Evolutionary conservation across 73 alveolate genomes (phyloP), one percentile per base, ranked within the genome.

Genomic region (Stentor coeruleus): DNA sequence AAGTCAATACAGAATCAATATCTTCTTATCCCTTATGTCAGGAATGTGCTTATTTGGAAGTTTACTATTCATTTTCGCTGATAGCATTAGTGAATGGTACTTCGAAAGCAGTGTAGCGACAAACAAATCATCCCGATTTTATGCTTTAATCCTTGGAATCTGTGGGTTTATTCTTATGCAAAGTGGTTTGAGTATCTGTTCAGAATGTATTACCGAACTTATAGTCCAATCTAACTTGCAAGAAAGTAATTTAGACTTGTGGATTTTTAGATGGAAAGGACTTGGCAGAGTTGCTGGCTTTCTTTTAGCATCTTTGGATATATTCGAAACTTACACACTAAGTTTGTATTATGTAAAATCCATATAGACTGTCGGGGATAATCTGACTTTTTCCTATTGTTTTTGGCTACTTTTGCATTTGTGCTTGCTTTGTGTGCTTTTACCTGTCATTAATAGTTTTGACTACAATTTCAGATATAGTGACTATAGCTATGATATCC

Each of bases 311-410:
- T 66, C 79, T 1, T 31, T 66, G 0, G 79, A 66, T 33, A 66
- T 66, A 28, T 66, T 66, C 41, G 42, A 66, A 33, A 66, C 79
- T 66, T 66, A 66, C 33, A 66, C 40, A 20, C 2, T 66, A 40
- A 20, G 37, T 26, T 14, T 31, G 26, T 66, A 66, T 66, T 66
- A 66, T 66, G 79, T 49, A 49, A 49, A 49, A 49, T 11, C 6
- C 20, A 49, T 20, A 11, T 49, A 49, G 66, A 49, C 79, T 66
- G 79, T 66, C 11, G 79, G 79, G n/a, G 79, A 66, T 31, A 66
- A 66, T 33, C 33, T 66, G 37, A 31, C 79, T 20, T 66, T 66
- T 2, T 66, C 79, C 33, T 66, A 20, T 66, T 37, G 42, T 20
- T 66, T 66, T 66, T 66, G 40, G 37, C 26, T 31, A 0, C 14